A percentile compares a stretch with the other conserved stretches of the same genome.
Evolutionary conservation across 2,329 filamentous ascomycete species (phyloP).

Genomic region (Beauveria medogensis): DNA sequence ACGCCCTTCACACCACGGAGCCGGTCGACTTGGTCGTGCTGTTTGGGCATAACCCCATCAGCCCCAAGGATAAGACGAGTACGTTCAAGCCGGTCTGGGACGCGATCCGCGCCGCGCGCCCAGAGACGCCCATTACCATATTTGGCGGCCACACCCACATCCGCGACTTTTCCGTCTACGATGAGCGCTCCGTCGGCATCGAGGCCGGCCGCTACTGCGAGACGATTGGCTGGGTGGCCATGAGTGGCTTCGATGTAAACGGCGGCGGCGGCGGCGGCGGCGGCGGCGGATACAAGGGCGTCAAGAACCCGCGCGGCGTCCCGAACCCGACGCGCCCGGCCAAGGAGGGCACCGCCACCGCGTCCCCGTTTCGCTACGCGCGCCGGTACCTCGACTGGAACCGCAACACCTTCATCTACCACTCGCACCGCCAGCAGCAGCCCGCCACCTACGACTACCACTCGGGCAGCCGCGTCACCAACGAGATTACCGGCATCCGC

Average conservation of each 20-base stretch:
- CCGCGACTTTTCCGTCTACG: slow-evolving; percentile 57
- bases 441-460: slow-evolving; percentile 41
- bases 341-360: slow-evolving; percentile 21
- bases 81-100: slow-evolving; percentile 41
- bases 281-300: slow-evolving; percentile 20
- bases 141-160: slow-evolving; percentile 60
- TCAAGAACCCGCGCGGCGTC: slow-evolving; percentile 28
- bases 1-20: slow-evolving; percentile 43
- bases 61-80: slow-evolving; percentile 33
- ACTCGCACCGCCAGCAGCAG: slow-evolving; percentile 38
- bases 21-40: slow-evolving; percentile 57
- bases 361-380: slow-evolving; percentile 38
- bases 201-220: slow-evolving; percentile 61
- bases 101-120: slow-evolving; percentile 48
- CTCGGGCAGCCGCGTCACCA: slow-evolving; percentile 37
- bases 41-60: slow-evolving; percentile 55
- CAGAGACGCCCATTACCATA: slow-evolving; percentile 52
- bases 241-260: slow-evolving; percentile 46
- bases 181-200: slow-evolving; percentile 51
- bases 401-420: slow-evolving; percentile 55
- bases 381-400: slow-evolving; percentile 64
- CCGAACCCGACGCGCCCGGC: slow-evolving; percentile 33
- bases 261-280: slow-evolving; percentile 29
- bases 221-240: slow-evolving; percentile 58
- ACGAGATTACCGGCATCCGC: slow-evolving; percentile 42